Evolutionary conservation across 1,284 basidiomycete species (phyloP).

Genomic region (Trichosporon faecale): DNA sequence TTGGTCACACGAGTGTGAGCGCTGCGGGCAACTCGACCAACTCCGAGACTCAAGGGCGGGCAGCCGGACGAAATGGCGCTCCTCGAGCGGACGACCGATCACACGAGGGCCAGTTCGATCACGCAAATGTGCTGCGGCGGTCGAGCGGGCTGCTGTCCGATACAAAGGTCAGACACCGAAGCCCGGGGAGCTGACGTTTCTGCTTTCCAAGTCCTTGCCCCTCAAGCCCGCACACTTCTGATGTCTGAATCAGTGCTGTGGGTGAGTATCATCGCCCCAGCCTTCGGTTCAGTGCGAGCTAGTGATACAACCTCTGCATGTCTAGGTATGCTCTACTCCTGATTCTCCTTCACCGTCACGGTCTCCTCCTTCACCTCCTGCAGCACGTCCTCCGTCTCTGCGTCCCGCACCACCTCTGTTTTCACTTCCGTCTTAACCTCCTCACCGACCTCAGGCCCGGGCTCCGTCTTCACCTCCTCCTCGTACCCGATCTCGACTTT

Average conservation of each 20-base stretch:
- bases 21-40: no score
- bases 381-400: not conserved
- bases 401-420: not conserved
- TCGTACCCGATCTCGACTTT: conserved; percentile 54
- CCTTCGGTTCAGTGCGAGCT: not conserved
- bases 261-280: no score
- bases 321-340: not conserved
- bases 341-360: not conserved
- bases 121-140: not conserved
- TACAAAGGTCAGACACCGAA: no score
- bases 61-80: no score
- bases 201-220: no score
- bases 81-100: not conserved
- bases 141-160: no score
- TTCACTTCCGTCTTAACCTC: not conserved
- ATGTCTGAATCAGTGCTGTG: no score
- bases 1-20: not conserved
- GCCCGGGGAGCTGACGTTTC: no score
- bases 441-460: not conserved
- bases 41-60: no score
- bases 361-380: not conserved
- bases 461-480: conserved; percentile 45
- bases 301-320: not conserved
- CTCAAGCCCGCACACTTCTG: no score
- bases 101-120: not conserved